Conservation (phyloP, 2,329 filamentous ascomycete genomes). For the Cytospora leucostoma region DNA sequence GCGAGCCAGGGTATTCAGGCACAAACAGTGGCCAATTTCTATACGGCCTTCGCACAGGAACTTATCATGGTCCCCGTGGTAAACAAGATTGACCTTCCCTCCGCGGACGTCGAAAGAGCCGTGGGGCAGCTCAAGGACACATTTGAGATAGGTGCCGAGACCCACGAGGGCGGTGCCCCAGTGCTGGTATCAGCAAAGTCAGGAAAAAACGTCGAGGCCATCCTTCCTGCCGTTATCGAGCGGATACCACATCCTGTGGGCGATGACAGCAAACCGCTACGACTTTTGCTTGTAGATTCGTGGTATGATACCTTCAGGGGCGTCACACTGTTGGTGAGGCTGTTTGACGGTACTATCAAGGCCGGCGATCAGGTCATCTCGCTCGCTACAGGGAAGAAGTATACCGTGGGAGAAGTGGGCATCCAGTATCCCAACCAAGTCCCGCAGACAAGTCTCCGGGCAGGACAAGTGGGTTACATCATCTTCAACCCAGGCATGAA, state of each 20-base stretch:
- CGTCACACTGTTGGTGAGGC: slow-evolving; percentile 83
- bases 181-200: slow-evolving; percentile 88
- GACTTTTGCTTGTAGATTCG: slow-evolving; percentile 89
- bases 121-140: slow-evolving; percentile 81
- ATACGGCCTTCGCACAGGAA: slow-evolving; percentile 91
- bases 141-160: slow-evolving; percentile 83
- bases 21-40: slow-evolving; percentile 98
- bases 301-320: slow-evolving; percentile 98
- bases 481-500: slow-evolving; percentile 99
- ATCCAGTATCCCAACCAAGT: slow-evolving; percentile 93
- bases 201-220: slow-evolving; percentile 78
- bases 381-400: slow-evolving; percentile 84
- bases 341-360: slow-evolving; percentile 84
- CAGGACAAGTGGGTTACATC: slow-evolving; percentile 94
- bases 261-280: slow-evolving; percentile 70
- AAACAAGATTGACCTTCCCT: slow-evolving; percentile 94
- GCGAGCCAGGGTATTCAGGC: slow-evolving; percentile 96
- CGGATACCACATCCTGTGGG: slow-evolving; percentile 80
- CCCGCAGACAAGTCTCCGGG: slow-evolving; percentile 75
- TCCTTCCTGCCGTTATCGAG: slow-evolving; percentile 84
- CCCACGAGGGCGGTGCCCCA: slow-evolving; percentile 44
- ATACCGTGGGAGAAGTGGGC: slow-evolving; percentile 92
- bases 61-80: slow-evolving; percentile 85
- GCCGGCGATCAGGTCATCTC: slow-evolving; percentile 86
- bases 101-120: slow-evolving; percentile 83